These are phyloP conservation scores for Trichoderma afroharzianum DNA, from an alignment of 2,329 filamentous ascomycete genomes.

Conservation along the genomic window DNA sequence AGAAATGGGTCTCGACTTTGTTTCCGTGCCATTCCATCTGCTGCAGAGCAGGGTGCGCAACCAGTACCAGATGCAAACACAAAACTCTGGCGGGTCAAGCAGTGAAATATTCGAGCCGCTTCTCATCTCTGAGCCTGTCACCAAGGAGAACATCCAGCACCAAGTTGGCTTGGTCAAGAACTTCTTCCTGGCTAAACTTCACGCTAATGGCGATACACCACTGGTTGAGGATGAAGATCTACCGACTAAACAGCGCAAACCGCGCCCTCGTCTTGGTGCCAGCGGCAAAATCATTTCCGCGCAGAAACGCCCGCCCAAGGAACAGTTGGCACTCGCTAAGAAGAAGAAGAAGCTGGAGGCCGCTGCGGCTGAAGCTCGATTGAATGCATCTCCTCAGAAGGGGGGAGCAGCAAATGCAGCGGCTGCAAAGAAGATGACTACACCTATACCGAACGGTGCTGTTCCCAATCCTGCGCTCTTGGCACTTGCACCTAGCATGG, in stretches of 20 bases:
- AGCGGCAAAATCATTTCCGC: conserved; percentile 85
- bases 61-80: conserved; percentile 73
- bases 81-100: conserved; percentile 55
- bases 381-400: conserved; percentile 36
- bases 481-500: conserved; percentile 51
- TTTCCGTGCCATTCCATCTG: conserved; percentile 90
- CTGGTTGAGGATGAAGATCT: conserved; percentile 93
- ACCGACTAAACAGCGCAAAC: conserved; percentile 84
- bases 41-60: conserved; percentile 87
- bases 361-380: conserved; percentile 48
- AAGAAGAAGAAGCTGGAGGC: conserved; percentile 80
- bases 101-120: conserved; percentile 65
- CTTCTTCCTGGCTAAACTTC: conserved; percentile 87
- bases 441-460: conserved; percentile 34
- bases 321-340: conserved; percentile 79
- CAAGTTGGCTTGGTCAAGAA: conserved; percentile 86
- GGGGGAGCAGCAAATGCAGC: conserved; percentile 37
- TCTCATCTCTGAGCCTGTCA: conserved; percentile 71
- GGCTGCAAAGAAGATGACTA: conserved; percentile 52
- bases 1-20: conserved; percentile 81
- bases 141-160: conserved; percentile 68
- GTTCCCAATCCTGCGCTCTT: conserved; percentile 38
- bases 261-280: conserved; percentile 58
- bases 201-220: conserved; percentile 74
- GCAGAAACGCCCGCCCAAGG: conserved; percentile 75